Evolutionary conservation across 164 flowering plant species (phyloP).

Genomic region (Macadamia integrifolia): DNA sequence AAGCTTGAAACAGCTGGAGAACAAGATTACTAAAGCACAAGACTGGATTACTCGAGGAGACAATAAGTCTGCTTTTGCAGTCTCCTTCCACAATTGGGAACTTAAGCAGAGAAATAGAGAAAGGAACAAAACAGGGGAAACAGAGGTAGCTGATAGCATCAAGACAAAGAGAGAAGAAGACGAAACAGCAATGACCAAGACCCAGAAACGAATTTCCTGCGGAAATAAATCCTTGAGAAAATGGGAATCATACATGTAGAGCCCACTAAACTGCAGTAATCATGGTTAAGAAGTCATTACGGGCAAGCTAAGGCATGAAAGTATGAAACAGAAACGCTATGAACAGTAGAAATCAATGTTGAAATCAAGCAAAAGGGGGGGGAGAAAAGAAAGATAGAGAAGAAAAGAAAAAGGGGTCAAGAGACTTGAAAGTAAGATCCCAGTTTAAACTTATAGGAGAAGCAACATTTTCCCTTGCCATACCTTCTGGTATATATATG

Average conservation of each 20-base stretch:
- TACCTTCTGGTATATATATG: neutral
- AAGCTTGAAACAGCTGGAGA: too few species aligned
- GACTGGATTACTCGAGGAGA: neutral
- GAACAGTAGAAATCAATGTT: neutral
- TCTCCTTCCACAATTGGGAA: neutral
- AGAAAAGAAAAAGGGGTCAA: neutral
- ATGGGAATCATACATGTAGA: neutral
- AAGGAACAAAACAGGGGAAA: neutral
- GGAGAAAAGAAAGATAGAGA: neutral
- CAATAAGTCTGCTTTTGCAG: conserved; percentile 3
- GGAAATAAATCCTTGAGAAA: neutral
- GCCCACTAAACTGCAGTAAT: neutral
- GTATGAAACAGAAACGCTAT: neutral
- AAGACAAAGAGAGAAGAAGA: neutral
- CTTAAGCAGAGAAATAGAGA: neutral
- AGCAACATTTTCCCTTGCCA: neutral
- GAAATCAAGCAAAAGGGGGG: neutral
- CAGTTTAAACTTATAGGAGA: neutral
- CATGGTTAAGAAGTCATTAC: neutral
- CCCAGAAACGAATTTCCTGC: neutral
- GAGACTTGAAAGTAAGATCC: neutral
- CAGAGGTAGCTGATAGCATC: neutral
- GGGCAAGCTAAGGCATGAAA: neutral
- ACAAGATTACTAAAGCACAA: neutral
- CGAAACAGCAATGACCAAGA: neutral